Evolutionary conservation across 2,329 filamentous ascomycete species (phyloP), one percentile per base, ranked within the genome.

Genomic region (Claviceps quebecensis): DNA sequence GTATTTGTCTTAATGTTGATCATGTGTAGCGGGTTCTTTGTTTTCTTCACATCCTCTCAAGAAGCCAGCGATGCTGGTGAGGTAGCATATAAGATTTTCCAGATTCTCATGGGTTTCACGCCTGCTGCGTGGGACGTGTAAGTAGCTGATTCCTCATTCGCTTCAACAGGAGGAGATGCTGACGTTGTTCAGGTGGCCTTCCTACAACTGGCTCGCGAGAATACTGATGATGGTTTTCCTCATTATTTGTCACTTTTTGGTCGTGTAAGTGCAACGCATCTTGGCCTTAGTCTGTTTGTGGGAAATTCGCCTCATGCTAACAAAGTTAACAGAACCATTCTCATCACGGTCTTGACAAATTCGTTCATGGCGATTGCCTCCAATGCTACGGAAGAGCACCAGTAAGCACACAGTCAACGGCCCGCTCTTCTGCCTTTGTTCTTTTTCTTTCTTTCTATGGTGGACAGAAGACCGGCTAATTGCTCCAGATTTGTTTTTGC

Each of bases 341-440:
- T 97, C 37, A 91, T 97, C 59, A 95, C 90, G 0, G 91, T 97
- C n/a, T 67, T 97, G 55, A 95, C 90, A 5, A 96, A 96, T 63
- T 95, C 87, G 0, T 97, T 96, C 70, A 95, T 94, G 85, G 82
- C 85, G 1, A 91, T 96, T 63, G 87, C 93, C 2, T 88, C 88
- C 49, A 96, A 96, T 62, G 89, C 90, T 7, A 87, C 88, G 51
- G 86, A 96, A 64, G 91, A 96, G 67, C 90, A 96, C 55, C 80
- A 83, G 72, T 78, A 65, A 59, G 75, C 26, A 34, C 63, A 13
- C 19, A 1, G n/a, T 5, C 2, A 4, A 0, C 5, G n/a, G 1
- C 5, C 17, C 19, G 43, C 17, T 9, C 43, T 43, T 29, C n/a
- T 4, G 17, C 11, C 4, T 22, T 22, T 22, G 4, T 22, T 41